Base-by-base conservation (phyloP, 140 eudicot species). In the Anethum foeniculum region DNA sequence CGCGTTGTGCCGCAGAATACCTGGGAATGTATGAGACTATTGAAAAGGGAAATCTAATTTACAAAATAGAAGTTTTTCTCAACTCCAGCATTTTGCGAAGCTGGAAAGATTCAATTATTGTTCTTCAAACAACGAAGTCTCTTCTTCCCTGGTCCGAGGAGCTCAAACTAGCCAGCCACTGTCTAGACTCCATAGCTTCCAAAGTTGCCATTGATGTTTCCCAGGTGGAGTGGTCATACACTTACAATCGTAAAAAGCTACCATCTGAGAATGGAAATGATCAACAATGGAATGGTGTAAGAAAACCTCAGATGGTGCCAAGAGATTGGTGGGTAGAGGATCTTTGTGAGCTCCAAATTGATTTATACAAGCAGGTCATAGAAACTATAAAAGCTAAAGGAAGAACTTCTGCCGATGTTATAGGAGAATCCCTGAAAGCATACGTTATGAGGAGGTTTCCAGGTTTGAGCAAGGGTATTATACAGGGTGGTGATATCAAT, bases 241-340 rank as follows among this genome's bases (percentile, higher is more conserved):
- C 97, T 12, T 93, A 91, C 71, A 93, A 90, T 43, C 81, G 93
- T 43, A 86, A 85, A 52, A 93, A 91, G 84, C 83, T 85, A 23
- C 85, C 93, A n/a, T 85, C 88, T 10, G 92, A 88, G 73, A 88
- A 82, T 68, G 91, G 90, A 21, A 81, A 79, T 10, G 94, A 88
- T 48, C 64, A 86, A 27, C 86, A 81, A 34, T 87, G 86, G 83
- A 93, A 89, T 25, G 96, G 94, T 34, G 88, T 89, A 83, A 88
- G 87, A 67, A 93, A 91, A 82, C 93, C 86, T 75, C 85, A 83
- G 49, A 80, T 39, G 80, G 97, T 91, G 68, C 97, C 98, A 0
- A 87, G 76, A 54, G 98, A 93, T 67, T 93, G 97, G 98, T 93
- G 98, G 98, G 97, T 93, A 2, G 98, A 93, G 84, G 98, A 93